These are phyloP conservation scores for Imleria badia DNA, from an alignment of 768 basidiomycete genomes.

Conservation along the genomic window DNA sequence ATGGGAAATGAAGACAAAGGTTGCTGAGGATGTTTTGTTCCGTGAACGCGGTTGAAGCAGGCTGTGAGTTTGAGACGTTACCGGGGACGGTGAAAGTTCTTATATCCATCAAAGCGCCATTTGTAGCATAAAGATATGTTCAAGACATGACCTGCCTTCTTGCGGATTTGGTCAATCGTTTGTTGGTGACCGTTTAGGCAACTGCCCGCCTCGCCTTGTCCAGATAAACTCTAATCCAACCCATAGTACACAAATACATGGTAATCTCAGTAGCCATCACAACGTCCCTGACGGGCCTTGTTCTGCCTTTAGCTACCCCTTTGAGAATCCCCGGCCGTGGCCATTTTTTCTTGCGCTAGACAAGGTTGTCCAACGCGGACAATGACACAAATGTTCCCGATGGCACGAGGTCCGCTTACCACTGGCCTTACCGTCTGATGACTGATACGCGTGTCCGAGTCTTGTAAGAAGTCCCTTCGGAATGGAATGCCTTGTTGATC, in stretches of 20 bases:
- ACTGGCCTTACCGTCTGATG: not conserved
- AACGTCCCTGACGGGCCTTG: constrained; percentile 27
- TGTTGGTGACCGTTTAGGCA: constrained; percentile 33
- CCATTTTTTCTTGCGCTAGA: constrained; percentile 8
- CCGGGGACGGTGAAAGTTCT: constrained; percentile 21
- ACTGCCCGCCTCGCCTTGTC: constrained; percentile 15
- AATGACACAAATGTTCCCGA: constrained; percentile 16
- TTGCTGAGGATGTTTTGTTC: constrained; percentile 15
- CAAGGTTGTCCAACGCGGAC: constrained; percentile 18
- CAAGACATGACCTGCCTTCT: constrained; percentile 22
- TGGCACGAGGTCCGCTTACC: constrained; percentile 19
- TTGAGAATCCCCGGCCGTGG: not conserved
- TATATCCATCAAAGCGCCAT: constrained; percentile 27
- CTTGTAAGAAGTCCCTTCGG: constrained; percentile 20
- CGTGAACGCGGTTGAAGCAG: constrained; percentile 5
- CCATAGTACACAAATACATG: constrained; percentile 2
- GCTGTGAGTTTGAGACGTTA: constrained; percentile 17
- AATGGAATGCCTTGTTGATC: constrained; percentile 26
- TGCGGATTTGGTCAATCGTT: constrained; percentile 36
- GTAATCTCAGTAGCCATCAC: constrained; percentile 29
- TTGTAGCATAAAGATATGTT: constrained; percentile 37
- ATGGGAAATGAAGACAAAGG: constrained; percentile 20
- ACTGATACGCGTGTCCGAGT: constrained; percentile 23
- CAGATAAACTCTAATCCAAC: constrained; percentile 21
- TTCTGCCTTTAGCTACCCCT: constrained; percentile 26